Percentiles rank a stretch among this genome's conserved stretches.
These are phyloP conservation scores for Moniliophthora roreri DNA, from an alignment of 1,284 basidiomycete species.

Conservation along the genomic window DNA sequence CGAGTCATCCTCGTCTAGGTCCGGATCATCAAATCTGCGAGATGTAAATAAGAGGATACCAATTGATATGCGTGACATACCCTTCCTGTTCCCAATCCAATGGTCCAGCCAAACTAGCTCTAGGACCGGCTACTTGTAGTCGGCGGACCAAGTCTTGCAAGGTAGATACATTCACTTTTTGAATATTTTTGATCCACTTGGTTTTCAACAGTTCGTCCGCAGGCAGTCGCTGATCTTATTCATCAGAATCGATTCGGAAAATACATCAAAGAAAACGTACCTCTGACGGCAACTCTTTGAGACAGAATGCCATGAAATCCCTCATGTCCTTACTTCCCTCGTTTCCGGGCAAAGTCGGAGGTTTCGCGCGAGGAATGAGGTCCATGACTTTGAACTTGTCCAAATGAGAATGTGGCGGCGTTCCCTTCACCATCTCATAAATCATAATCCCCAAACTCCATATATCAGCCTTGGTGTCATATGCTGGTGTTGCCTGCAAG, in stretches of 20 bases:
- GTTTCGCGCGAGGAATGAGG: constrained; percentile 86
- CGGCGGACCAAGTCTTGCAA: constrained; percentile 86
- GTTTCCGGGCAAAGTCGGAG: constrained; percentile 77
- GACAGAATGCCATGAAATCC: constrained; percentile 85
- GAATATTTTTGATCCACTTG: constrained; percentile 89
- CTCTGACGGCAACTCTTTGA: constrained; percentile 81
- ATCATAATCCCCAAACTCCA: constrained; percentile 96
- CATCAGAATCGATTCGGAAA: constrained; percentile 10
- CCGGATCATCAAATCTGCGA: constrained; percentile 6
- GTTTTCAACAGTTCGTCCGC: constrained; percentile 89
- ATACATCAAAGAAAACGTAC: constrained; percentile 42
- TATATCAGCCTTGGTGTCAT: constrained; percentile 95
- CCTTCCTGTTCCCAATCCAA: constrained; percentile 72
- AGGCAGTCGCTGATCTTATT: constrained; percentile 62
- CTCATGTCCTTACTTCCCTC: constrained; percentile 85
- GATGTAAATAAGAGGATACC: constrained; percentile 17
- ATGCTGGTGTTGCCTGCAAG: constrained; percentile 82
- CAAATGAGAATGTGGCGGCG: constrained; percentile 85
- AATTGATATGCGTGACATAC: constrained; percentile 27
- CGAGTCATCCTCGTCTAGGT: constrained; percentile 52
- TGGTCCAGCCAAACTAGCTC: constrained; percentile 77
- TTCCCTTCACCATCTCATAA: constrained; percentile 95
- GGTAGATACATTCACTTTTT: constrained; percentile 68
- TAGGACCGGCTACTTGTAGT: constrained; percentile 77
- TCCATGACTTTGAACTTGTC: constrained; percentile 90